phyloP scores from a whole-genome alignment of 2,329 filamentous ascomycete species.

The Berkeleyomyces basicola region DNA sequence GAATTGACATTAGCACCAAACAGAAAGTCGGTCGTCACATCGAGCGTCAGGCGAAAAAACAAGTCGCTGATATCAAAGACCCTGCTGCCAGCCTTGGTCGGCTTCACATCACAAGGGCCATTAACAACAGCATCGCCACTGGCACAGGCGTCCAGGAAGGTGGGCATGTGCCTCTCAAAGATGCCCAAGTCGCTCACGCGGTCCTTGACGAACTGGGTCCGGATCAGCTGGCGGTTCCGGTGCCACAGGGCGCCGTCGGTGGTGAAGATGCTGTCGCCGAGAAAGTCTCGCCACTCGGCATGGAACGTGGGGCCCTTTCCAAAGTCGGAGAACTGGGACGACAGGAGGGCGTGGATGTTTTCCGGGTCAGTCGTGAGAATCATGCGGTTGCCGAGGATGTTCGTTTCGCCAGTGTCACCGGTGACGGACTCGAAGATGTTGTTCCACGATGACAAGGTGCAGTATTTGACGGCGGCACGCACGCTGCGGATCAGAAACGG shows the following conservation, averaged over 20 bases:
- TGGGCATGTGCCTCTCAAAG: slow-evolving; percentile 56
- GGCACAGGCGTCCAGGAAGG: slow-evolving; percentile 5
- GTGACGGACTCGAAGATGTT: slow-evolving; percentile 27
- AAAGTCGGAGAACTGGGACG: slow-evolving; percentile 68
- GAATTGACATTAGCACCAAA: slow-evolving; percentile 34
- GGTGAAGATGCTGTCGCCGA: slow-evolving; percentile 62
- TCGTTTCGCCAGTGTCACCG: slow-evolving; percentile 43
- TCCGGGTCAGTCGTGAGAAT: slow-evolving; percentile 70
- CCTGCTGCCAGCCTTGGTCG: slow-evolving; percentile 29
- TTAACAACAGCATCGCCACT: slow-evolving; percentile 40
- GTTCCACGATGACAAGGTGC: slow-evolving; percentile 46
- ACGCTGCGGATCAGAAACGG: slow-evolving; percentile 47
- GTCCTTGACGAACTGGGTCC: slow-evolving; percentile 75
- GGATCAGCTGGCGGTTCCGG: slow-evolving; percentile 59
- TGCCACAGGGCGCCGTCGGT: slow-evolving; percentile 73
- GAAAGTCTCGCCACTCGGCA: slow-evolving; percentile 54
- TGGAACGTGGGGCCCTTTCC: slow-evolving; percentile 69
- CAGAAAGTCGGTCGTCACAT: slow-evolving; percentile 74
- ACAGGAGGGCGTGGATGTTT: slow-evolving; percentile 83
- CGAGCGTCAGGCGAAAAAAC: slow-evolving; percentile 73
- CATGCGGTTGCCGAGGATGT: slow-evolving; percentile 38
- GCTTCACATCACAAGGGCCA: slow-evolving; percentile 45
- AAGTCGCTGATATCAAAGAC: slow-evolving; percentile 53
- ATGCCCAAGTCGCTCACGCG: slow-evolving; percentile 66
- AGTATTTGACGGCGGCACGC: slow-evolving; percentile 32